Base-by-base conservation (phyloP, 2,329 filamentous ascomycete species). In the Blumeria graminis region DNA sequence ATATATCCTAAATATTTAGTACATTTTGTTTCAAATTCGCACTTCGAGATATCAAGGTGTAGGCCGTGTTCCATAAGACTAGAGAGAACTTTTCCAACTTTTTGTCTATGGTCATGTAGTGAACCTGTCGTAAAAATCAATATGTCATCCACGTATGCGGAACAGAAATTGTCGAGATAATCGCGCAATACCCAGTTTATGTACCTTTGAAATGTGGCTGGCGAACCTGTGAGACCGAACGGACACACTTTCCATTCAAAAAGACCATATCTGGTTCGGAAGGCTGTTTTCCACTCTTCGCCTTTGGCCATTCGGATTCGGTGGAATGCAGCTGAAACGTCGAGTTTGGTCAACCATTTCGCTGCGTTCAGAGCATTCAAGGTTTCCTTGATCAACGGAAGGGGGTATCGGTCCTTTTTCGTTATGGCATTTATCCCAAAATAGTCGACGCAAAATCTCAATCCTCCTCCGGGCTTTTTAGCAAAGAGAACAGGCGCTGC, bases 131-230 rank as follows among this genome's bases (percentile, higher is more conserved):
- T 57, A 28, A 56, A 58, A 28, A 58, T 58, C 6, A 58, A 35
- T 36, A 58, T 55, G 54, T 58, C 32, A 36, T 58, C 32, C 10
- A 58, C 48, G 39, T 58, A 58, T 38, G 36, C 46, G 2, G 50
- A 52, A 18, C 35, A 57, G 45, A 55, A 55, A 13, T 50, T 14
- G 35, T 58, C 36, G 22, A 58, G 39, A 22, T 53, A 57, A 18
- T 51, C 16, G 13, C 33, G 41, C 14, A 57, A 32, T 13, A 55
- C 39, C 28, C 54, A 41, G 18, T 58, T 58, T 4, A 58, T 58
- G 41, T 57, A 57, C 3, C 34, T 9, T 38, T 58, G 55, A 18
- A 50, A 57, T 0, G 55, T 57, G 3, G 55, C 43, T 4, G 55
- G 50, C 9, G 32, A 38, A 39, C 56, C 56, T 14, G 32, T 51